A percentile compares a stretch with the other conserved stretches of the same genome.
These are phyloP conservation scores for Wickerhamomyces tratensis DNA, from an alignment of 805 yeast species.

Conservation along the genomic window DNA sequence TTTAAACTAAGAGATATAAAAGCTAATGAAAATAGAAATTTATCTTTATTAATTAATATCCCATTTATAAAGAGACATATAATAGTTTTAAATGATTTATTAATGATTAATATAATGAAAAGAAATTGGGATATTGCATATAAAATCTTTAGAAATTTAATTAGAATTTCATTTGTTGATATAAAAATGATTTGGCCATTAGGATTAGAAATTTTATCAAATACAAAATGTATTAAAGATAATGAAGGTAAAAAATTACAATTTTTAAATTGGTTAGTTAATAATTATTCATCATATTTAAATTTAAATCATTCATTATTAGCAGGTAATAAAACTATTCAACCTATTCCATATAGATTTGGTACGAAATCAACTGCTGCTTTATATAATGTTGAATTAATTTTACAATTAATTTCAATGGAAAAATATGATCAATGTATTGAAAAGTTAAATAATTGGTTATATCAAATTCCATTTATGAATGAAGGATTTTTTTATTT, in stretches of 20 bases:
- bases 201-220: conserved; percentile 44
- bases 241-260: background rate
- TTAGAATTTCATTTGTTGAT: conserved; percentile 41
- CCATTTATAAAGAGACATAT: background rate
- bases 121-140: conserved; percentile 49
- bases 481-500: conserved; percentile 16
- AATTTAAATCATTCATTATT: too few species aligned
- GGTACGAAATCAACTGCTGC: conserved; percentile 9
- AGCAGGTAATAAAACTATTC: background rate
- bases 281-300: conserved; percentile 2
- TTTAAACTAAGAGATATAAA: background rate
- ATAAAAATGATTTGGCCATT: conserved; percentile 52
- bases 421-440: conserved; percentile 1
- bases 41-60: background rate
- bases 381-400: background rate
- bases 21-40: too few species aligned
- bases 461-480: conserved; percentile 9
- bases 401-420: too few species aligned
- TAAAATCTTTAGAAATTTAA: conserved; percentile 37
- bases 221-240: conserved; percentile 1
- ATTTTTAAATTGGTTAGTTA: conserved; percentile 13
- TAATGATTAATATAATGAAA: conserved; percentile 39
- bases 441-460: conserved; percentile 10
- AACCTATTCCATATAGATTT: conserved; percentile 6
- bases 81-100: conserved; percentile 24